Evolutionary conservation across 139 green algal genomes (phyloP), one percentile per base, ranked within the genome.

Genomic region (Deuterostichococcus epilithicus): DNA sequence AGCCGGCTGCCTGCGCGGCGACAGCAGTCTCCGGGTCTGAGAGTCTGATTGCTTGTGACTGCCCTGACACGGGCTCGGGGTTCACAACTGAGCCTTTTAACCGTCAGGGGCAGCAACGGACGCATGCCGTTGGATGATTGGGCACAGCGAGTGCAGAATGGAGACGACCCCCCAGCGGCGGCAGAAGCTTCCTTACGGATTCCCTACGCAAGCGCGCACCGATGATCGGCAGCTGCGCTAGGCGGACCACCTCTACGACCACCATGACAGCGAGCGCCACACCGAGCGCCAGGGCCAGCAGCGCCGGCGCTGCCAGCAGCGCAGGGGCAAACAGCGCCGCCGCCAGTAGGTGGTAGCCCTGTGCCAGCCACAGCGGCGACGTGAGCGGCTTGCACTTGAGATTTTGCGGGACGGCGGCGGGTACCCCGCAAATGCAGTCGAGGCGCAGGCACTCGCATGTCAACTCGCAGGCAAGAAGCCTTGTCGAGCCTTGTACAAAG

Each of bases 291-390:
- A 89, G 38, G 20, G 70, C 79, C 74, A 96, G 85, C 76, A 96
- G 85, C 65, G 80, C 79, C 35, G 83, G 83, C 78, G 94, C 89
- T 66, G 78, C 52, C 30, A 92, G 76, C 37, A 94, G 87, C 3
- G 85, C 86, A 0, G 91, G 91, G 20, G 89, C 66, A 80, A 96
- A 96, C 35, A 96, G 86, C 36, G 81, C 70, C 3, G 90, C 70
- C 1, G 89, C 90, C 45, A 96, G 72, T 26, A 94, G 68, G 72
- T 96, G 91, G 79, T 94, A 96, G 18, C 87, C 91, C 84, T 95
- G 94, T 1, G 78, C 75, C 52, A 63, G 52, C 5, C 75, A 73
- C 25, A 72, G 23, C 23, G 44, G 52, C 30, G 23, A 6, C 36
- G n/a, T n/a, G n/a, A n/a, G n/a, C n/a, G n/a, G n/a, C n/a, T n/a